phyloP scores from a whole-genome alignment of 176 grass and related monocot species.

The Oropetium thomaeum region DNA sequence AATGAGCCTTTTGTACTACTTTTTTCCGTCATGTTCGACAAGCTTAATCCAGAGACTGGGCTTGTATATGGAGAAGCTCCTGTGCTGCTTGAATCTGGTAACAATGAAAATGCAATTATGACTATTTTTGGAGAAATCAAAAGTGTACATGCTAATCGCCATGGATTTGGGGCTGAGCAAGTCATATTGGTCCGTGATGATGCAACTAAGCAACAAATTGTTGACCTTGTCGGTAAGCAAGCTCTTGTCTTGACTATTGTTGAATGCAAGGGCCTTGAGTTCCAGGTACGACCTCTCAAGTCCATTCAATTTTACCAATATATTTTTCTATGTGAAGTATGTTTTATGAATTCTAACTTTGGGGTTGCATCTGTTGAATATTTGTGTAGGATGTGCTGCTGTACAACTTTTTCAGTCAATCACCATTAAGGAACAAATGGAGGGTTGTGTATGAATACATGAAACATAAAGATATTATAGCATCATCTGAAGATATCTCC shows the following conservation, averaged over 20 bases:
- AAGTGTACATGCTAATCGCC: background rate
- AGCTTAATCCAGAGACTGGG: conserved; percentile 67
- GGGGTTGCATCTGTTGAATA: background rate
- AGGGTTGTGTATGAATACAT: conserved; percentile 81
- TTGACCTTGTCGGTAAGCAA: conserved; percentile 60
- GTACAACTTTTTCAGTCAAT: conserved; percentile 82
- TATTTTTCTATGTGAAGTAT: background rate
- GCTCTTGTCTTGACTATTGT: conserved; percentile 84
- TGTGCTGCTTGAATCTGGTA: conserved; percentile 66
- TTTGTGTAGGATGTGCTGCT: conserved; percentile 73
- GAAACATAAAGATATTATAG: conserved; percentile 41
- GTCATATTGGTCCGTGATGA: conserved; percentile 79
- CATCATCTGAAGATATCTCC: conserved; percentile 30
- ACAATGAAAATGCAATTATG: conserved; percentile 76
- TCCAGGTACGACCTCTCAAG: conserved; percentile 57
- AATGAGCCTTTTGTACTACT: conserved; percentile 72
- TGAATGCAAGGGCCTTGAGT: conserved; percentile 94
- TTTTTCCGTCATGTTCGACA: conserved; percentile 74
- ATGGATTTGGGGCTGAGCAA: conserved; percentile 90
- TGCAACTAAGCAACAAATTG: conserved; percentile 64
- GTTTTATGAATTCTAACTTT: background rate
- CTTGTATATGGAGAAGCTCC: conserved; percentile 85
- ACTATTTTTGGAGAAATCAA: conserved; percentile 73
- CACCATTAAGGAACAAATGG: conserved; percentile 72
- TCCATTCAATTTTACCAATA: background rate